These are phyloP conservation scores for Colletotrichum lindemuthianum DNA, from an alignment of 2,329 filamentous ascomycete species.

Conservation along the genomic window DNA sequence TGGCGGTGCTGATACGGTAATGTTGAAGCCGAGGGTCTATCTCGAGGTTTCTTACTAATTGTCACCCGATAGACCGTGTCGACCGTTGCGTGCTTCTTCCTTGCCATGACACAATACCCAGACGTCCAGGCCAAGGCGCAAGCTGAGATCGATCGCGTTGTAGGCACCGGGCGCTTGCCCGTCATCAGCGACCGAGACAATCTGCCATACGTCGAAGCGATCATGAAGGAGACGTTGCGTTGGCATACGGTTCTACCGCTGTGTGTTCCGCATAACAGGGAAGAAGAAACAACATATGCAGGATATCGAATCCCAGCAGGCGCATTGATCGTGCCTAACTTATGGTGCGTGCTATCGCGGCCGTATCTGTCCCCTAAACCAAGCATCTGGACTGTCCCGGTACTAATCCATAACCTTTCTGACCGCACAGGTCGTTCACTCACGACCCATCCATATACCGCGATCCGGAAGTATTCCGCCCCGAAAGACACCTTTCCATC, in stretches of 20 bases:
- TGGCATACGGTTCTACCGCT: conserved; percentile 53
- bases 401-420: too few species aligned
- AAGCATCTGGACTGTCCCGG: not conserved
- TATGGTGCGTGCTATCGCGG: conserved; percentile 37
- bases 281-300: conserved; percentile 57
- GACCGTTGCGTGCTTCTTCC: conserved; percentile 52
- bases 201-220: conserved; percentile 53
- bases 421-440: conserved; percentile 47
- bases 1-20: conserved; percentile 34
- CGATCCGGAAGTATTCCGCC: conserved; percentile 46
- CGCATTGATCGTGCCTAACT: conserved; percentile 51
- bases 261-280: conserved; percentile 58
- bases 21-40: conserved; percentile 30
- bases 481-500: conserved; percentile 43
- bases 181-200: conserved; percentile 48
- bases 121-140: conserved; percentile 48
- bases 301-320: conserved; percentile 60
- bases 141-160: conserved; percentile 50
- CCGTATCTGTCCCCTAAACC: not conserved
- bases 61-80: conserved; percentile 40
- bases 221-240: conserved; percentile 55
- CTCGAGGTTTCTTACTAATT: accelerated
- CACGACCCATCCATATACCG: conserved; percentile 76
- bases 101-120: conserved; percentile 58
- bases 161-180: conserved; percentile 50